Percentiles rank a stretch among this genome's conserved stretches.
Conservation (phyloP, 495 filamentous ascomycete species). For the Clavariopsis aquatica region DNA sequence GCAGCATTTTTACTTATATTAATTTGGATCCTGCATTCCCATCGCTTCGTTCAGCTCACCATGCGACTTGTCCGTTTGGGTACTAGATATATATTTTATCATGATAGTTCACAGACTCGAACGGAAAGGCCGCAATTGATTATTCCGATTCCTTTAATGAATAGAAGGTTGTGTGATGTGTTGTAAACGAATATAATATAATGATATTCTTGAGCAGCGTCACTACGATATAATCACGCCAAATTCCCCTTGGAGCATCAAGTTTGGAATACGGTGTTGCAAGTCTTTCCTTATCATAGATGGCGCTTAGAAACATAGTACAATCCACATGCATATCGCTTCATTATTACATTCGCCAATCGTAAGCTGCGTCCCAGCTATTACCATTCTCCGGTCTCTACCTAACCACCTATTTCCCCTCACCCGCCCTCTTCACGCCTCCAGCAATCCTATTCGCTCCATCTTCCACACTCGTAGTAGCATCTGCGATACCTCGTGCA, state of each 20-base stretch:
- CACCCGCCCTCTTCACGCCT: slow-evolving; percentile 68
- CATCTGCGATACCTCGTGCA: slow-evolving; percentile 63
- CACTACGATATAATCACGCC: too few relatives aligned
- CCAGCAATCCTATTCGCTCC: slow-evolving; percentile 58
- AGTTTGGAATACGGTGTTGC: too few relatives aligned
- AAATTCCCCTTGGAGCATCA: too few relatives aligned
- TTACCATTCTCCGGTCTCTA: neutral
- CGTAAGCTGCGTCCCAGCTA: neutral
- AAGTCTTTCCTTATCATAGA: too few relatives aligned
- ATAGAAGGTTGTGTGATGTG: too few relatives aligned
- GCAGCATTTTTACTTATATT: neutral
- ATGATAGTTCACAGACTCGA: neutral
- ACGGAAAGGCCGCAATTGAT: neutral
- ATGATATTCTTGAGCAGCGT: too few relatives aligned
- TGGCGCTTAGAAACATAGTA: too few relatives aligned
- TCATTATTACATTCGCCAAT: too few relatives aligned
- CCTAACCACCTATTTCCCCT: slow-evolving; percentile 56
- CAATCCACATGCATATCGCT: neutral
- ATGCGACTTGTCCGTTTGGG: neutral
- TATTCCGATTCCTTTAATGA: too few relatives aligned
- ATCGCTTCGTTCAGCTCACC: neutral
- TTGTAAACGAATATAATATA: too few relatives aligned
- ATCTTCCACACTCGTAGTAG: slow-evolving; percentile 62
- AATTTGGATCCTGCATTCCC: neutral
- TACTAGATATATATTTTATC: neutral